Evolutionary conservation across 768 basidiomycete genomes (phyloP), one percentile per base, ranked within the genome.

Genomic region (Mycena chlorophos): DNA sequence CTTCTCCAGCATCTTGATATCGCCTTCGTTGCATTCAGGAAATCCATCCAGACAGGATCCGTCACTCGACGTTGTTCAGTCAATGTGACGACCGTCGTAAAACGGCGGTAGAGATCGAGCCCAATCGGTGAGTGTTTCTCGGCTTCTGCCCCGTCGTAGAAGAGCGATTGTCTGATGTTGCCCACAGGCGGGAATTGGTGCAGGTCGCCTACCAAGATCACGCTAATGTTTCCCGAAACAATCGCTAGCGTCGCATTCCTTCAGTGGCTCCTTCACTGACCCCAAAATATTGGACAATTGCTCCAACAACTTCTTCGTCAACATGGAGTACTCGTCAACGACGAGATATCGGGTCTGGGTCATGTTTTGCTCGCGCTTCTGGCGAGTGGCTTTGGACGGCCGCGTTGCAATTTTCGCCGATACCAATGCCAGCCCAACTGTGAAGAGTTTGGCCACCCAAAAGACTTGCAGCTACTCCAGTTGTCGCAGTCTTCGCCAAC

Each of bases 161-260:
- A 51, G 17, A n/a, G n/a, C n/a, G 66, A 67, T 3, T 26, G 22
- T 2, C 5, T 46, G 54, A 68, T 22, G 61, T 55, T 50, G 2
- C 45, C 62, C 0, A 78, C 75, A 0, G 75, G 77, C 1, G 76
- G 78, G 53, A 80, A 78, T 62, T 78, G 78, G 52, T 79, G 76
- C 14, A 76, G 69, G 51, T 79, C 75, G 0, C 78, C 78, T n/a
- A 63, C 62, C 2, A 78, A 19, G 3, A 78, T 72, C 3, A 79
- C 64, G 51, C 71, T 74, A 52, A 78, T 63, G 0, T 75, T 71
- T 3, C 72, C 72, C 73, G 55, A 78, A 79, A 69, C 56, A 1
- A 29, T 4, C 1, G 55, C 55, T 0, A 58, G 25, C 12, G 59
- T 50, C 0, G 55, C 58, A 3, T 29, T 38, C 8, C 43, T 53